Evolutionary conservation across 164 flowering plant species (phyloP).

Genomic region (Taxillus chinensis): DNA sequence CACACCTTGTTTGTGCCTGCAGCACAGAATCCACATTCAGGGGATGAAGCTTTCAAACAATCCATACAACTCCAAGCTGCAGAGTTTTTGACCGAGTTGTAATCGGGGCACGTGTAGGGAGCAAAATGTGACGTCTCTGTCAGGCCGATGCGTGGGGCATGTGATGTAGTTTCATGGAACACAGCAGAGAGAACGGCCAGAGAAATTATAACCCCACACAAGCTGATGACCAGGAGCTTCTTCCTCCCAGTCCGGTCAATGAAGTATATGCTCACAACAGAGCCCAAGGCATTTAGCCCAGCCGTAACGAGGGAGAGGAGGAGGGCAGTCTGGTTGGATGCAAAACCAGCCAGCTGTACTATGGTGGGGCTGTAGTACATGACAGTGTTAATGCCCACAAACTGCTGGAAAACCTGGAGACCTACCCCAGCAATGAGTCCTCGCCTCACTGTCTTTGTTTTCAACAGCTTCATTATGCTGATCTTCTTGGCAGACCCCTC

Average conservation of each 20-base stretch:
- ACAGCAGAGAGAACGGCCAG: slow-evolving; percentile 40
- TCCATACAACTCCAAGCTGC: slow-evolving; percentile 43
- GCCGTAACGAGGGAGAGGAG: slow-evolving; percentile 52
- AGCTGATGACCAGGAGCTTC: slow-evolving; percentile 48
- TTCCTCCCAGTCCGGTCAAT: slow-evolving; percentile 56
- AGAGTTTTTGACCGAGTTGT: slow-evolving; percentile 12
- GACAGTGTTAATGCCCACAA: slow-evolving; percentile 70
- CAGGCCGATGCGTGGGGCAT: slow-evolving; percentile 31
- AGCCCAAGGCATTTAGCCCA: slow-evolving; percentile 55
- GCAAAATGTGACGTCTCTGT: slow-evolving; percentile 22
- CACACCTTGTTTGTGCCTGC: slow-evolving; percentile 33
- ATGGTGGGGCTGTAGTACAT: slow-evolving; percentile 79
- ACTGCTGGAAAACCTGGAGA: slow-evolving; percentile 61
- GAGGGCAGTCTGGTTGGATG: slow-evolving; percentile 59
- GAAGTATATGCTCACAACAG: slow-evolving; percentile 54
- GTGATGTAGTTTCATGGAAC: slow-evolving; percentile 40
- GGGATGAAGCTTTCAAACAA: slow-evolving; percentile 48
- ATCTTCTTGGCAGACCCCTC: slow-evolving; percentile 31
- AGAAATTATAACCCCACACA: slow-evolving; percentile 39
- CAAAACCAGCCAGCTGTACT: slow-evolving; percentile 55
- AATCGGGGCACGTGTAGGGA: slow-evolving; percentile 34
- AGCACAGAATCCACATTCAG: slow-evolving; percentile 57
- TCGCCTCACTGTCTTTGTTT: slow-evolving; percentile 45
- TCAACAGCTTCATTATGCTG: slow-evolving; percentile 22
- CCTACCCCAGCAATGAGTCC: slow-evolving; percentile 54